Base-by-base conservation (phyloP, 768 basidiomycete genomes). In the Boletus speciosus region DNA sequence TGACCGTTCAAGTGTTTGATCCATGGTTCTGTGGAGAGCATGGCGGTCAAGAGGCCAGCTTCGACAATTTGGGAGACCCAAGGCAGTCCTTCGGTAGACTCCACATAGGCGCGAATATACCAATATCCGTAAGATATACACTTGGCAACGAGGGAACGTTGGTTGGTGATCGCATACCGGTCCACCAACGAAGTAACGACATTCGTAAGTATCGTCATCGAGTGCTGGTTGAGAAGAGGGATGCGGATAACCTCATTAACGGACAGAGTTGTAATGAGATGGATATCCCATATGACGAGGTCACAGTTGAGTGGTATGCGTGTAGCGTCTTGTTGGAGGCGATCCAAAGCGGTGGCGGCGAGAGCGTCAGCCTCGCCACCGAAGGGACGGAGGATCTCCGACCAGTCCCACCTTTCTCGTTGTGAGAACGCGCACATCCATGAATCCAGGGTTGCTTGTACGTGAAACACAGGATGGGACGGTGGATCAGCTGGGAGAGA, bases 211-310 rank as follows among this genome's bases (percentile, higher is more conserved):
- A 58, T 36, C 3, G 43, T 35, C 59, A 71, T 58, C 14, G 65
- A 63, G 16, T 47, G 50, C 14, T 60, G 65, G 16, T 57, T 61
- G 23, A 69, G 59, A 40, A 69, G 49, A 42, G 62, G 52, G 9
- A 58, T 47, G 27, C 69, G 57, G 43, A 69, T 67, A 8, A 52
- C 14, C 11, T 63, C 52, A 16, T 69, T 62, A 2, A 69, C 27
- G 29, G 67, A 71, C 19, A 69, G 52, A 6, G 49, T 42, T 2
- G 62, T 69, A 40, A 71, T 40, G 21, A 69, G 57, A 47, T 71
- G 67, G 47, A 63, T 62, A 43, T 69, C 67, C 67, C 67, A 69
- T 27, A 65, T 54, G 45, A 71, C 40, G 44, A 62, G 56, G 44
- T 71, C 65, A 50, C 59, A 65, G 44, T 68, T 60, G 43, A 60